Base-by-base conservation (phyloP, 2,329 filamentous ascomycete species). In the Venturia carpophila region DNA sequence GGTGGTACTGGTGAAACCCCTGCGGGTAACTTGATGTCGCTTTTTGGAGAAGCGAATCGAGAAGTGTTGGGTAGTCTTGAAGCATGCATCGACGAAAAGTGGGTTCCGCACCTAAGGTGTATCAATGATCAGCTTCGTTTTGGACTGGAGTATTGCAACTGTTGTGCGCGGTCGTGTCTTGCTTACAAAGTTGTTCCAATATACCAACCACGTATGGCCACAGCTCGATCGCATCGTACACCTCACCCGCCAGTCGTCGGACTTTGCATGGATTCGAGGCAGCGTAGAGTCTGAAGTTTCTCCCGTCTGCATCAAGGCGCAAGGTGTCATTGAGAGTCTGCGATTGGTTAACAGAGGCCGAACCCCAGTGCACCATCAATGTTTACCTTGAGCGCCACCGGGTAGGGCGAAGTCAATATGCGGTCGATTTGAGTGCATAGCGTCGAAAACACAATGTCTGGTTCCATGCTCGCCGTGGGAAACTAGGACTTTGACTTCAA, bases 311-410 rank as follows among this genome's bases (percentile, higher is more conserved):
- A 45, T 64, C 63, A 11, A 24, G 52, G 24, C 30, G 37, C 27
- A 64, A 49, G 19, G 21, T 60, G 24, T 52, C 49, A 21, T 60
- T 17, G 30, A 64, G 49, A n/a, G 61, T 60, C 61, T 62, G 37
- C 62, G 66, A 65, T 43, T 21, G 5, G 24, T 52, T 17, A 64
- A 24, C 37, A 24, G 21, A 5, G 19, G 21, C 19, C 5, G 9
- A 56, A 42, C 4, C 45, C 67, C 63, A 39, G 60, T 63, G 13
- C 17, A 66, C 74, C 68, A 3, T 77, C 68, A 52, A 41, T 73
- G 72, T 74, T 70, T 72, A 83, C 81, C 71, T 79, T 77, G 55
- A 83, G 73, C 37, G 78, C 79, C 19, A 80, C 77, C n/a, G 79
- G 77, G 68, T 82, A 84, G 27, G 78, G 76, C 42, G 79, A 77